Evolutionary conservation across 1,139 yeast species (phyloP), one percentile per base, ranked within the genome.

Genomic region (Sugiyamaella castrensis): DNA sequence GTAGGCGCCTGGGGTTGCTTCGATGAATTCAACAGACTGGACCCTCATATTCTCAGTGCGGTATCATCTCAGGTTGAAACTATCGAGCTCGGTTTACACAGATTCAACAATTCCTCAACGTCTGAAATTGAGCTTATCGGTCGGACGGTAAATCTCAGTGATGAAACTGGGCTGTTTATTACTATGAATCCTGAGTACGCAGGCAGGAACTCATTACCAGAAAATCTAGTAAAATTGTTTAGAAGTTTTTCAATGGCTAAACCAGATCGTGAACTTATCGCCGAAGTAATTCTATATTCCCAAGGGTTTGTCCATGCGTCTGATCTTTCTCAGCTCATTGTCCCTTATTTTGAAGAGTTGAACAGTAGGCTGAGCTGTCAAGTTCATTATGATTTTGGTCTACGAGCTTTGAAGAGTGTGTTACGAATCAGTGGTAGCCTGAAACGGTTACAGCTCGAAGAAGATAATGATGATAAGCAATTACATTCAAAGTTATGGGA

Each of bases 1-100:
- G 80, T 89, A 5, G 96, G 96, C 1, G 85, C 89, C 1, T 91
- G 96, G 96, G 96, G 92, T 3, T 91, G 98, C 65, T 92, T 92
- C 68, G 98, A 92, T 66, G 98, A 92, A 65, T 91, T 92, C 61
- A 92, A 92, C 62, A 75, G 98, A 56, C 74, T 92, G 42, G 83
- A 83, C 43, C 80, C 79, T 51, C 75, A 75, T 12, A 84, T 83
- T 50, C 69, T 92, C 45, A 87, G 96, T 67, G 92, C 97, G 0
- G 84, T 89, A 0, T 84, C 97, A 0, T 81, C 94, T 0, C 91
- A 84, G 59, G 76, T 92, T 36, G 95, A 86, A 58, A 72, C 70
- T 13, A 87, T 89, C 37, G 94, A 88, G 58, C 58, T 66, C 6
- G 55, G 66, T 1, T 50, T 62, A 46, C 53, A 48, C 12, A 32